A percentile compares a stretch with the other conserved stretches of the same genome.
Evolutionary conservation across 495 filamentous ascomycete species (phyloP).

Genomic region (Aspergillus avenaceus): DNA sequence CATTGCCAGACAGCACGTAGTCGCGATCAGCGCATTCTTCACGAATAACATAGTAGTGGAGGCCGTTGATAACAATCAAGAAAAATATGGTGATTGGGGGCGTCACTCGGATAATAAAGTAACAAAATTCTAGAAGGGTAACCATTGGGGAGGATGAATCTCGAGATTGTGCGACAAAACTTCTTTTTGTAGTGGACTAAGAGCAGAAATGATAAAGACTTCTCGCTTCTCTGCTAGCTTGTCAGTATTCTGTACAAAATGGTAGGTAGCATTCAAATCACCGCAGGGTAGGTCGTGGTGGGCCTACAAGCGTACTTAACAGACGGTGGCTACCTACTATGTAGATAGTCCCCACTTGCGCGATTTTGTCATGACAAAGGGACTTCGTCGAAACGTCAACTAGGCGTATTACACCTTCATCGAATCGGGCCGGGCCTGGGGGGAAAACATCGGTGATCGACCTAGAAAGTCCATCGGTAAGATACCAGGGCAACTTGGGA

Average conservation of each 20-base stretch:
- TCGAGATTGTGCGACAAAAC: neutral
- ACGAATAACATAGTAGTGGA: conserved; percentile 1
- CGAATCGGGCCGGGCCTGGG: neutral
- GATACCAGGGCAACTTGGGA: neutral
- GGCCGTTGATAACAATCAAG: neutral
- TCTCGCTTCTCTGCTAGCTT: neutral
- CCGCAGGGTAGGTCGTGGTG: neutral
- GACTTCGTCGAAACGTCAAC: neutral
- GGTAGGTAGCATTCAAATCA: neutral
- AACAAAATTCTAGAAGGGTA: neutral
- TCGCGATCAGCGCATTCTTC: neutral
- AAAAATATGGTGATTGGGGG: neutral
- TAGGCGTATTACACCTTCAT: neutral
- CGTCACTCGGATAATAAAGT: neutral
- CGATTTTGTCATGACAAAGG: neutral
- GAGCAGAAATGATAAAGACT: neutral
- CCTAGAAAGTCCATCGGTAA: neutral
- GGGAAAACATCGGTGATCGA: neutral
- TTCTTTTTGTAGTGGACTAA: neutral
- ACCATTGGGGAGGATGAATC: neutral
- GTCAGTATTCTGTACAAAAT: neutral
- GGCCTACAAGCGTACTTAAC: neutral
- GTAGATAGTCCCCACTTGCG: neutral
- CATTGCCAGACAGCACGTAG: neutral
- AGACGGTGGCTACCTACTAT: too few species aligned